A percentile compares a stretch with the other conserved stretches of the same genome.
Conservation (phyloP, 106 monocot species). For the Acorus gramineus region DNA sequence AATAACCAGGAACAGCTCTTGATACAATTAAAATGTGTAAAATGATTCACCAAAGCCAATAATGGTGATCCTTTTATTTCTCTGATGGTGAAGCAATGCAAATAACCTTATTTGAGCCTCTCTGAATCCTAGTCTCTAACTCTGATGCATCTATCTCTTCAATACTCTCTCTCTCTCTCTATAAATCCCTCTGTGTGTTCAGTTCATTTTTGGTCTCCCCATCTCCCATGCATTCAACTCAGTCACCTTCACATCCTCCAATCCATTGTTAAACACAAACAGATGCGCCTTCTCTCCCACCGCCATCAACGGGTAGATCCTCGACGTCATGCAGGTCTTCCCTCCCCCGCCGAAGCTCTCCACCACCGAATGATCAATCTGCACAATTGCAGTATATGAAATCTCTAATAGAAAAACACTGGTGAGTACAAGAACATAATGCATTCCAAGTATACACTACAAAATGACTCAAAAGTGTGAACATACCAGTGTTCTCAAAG, state of each 20-base stretch:
- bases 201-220: constrained; percentile 2
- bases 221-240: constrained; percentile 11
- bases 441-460: background rate
- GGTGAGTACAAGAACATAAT: background rate
- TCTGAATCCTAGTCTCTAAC: too few species aligned
- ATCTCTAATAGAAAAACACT: background rate
- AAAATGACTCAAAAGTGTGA: background rate
- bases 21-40: too few species aligned
- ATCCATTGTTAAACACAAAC: constrained; percentile 18
- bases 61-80: too few species aligned
- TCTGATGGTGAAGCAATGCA: too few species aligned
- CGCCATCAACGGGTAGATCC: constrained; percentile 9
- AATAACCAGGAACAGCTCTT: too few species aligned
- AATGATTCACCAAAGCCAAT: too few species aligned
- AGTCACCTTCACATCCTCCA: constrained; percentile 1
- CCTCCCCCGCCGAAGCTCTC: constrained; percentile 27
- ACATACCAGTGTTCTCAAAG: constrained; percentile 31
- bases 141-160: too few species aligned
- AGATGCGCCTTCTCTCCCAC: background rate
- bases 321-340: constrained; percentile 20
- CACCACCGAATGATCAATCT: constrained; percentile 25
- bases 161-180: too few species aligned
- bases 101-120: too few species aligned
- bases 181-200: background rate
- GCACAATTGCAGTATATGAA: background rate